Percentiles rank a stretch among this genome's conserved stretches.
Evolutionary conservation across 1,284 basidiomycete species (phyloP).

Genomic region (Ustilago hordei): DNA sequence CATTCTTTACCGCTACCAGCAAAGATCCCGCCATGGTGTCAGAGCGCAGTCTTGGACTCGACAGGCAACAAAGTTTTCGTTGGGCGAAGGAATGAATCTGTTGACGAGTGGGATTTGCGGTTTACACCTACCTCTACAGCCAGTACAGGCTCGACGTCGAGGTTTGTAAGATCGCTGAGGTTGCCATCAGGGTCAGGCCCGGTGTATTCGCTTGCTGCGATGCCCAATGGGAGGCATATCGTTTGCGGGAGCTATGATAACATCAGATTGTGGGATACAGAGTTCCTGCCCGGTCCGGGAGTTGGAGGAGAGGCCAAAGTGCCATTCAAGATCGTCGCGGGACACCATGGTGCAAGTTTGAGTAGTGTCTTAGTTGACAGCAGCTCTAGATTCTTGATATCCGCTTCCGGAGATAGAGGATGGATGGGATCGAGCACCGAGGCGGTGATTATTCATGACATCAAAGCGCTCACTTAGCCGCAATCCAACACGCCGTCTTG

Average conservation of each 20-base stretch:
- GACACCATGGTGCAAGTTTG: slow-evolving; percentile 92
- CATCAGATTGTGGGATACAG: slow-evolving; percentile 91
- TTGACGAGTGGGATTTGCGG: slow-evolving; percentile 91
- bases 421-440: slow-evolving; percentile 75
- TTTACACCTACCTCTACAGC: slow-evolving; percentile 35
- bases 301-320: slow-evolving; percentile 73
- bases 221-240: slow-evolving; percentile 89
- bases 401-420: slow-evolving; percentile 91
- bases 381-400: slow-evolving; percentile 84
- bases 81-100: slow-evolving; percentile 87
- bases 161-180: slow-evolving; percentile 80
- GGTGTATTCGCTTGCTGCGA: slow-evolving; percentile 87
- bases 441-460: slow-evolving; percentile 64
- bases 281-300: slow-evolving; percentile 72
- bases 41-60: slow-evolving; percentile 79
- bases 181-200: slow-evolving; percentile 91
- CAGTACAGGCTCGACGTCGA: background rate
- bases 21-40: slow-evolving; percentile 94
- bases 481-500: too few relatives aligned
- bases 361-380: slow-evolving; percentile 91
- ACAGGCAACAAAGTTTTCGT: slow-evolving; percentile 90
- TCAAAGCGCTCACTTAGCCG: slow-evolving; percentile 35
- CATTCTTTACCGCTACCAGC: slow-evolving; percentile 87
- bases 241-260: slow-evolving; percentile 93
- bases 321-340: slow-evolving; percentile 91